Conservation (phyloP, 2,329 filamentous ascomycete genomes). For the Allantophomopsis lycopodina region DNA sequence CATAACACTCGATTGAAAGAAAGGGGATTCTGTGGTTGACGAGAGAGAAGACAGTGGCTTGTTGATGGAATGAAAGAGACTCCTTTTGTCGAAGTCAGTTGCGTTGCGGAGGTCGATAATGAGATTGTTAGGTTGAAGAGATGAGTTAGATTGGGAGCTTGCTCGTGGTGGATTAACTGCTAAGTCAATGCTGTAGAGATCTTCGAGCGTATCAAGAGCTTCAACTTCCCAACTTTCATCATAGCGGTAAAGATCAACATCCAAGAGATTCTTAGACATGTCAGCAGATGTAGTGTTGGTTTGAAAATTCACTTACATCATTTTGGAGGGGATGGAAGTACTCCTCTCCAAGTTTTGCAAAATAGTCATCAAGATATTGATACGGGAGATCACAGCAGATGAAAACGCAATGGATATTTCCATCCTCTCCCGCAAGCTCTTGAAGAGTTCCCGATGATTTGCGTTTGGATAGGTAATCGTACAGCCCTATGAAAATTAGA, state of each 20-base stretch:
- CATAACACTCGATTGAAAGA: neutral
- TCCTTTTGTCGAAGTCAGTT: neutral
- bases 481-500: too few species aligned
- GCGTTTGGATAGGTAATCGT: too few species aligned
- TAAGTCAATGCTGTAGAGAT: too few species aligned
- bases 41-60: constrained; percentile 1
- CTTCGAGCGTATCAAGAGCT: neutral
- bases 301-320: constrained; percentile 16
- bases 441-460: constrained; percentile 17
- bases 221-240: constrained; percentile 36
- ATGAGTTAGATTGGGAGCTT: too few species aligned
- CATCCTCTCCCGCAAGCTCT: constrained; percentile 28
- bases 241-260: constrained; percentile 38
- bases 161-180: too few species aligned
- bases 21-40: neutral
- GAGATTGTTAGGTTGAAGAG: too few species aligned
- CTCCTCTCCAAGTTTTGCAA: constrained; percentile 33
- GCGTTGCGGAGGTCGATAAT: neutral
- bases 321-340: constrained; percentile 35
- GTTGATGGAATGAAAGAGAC: neutral
- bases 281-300: neutral
- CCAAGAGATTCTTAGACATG: constrained; percentile 24
- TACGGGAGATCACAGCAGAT: constrained; percentile 50
- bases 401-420: constrained; percentile 39
- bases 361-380: constrained; percentile 47